Evolutionary conservation across 805 yeast species (phyloP).

Genomic region (Metschnikowia noctiluminum): DNA sequence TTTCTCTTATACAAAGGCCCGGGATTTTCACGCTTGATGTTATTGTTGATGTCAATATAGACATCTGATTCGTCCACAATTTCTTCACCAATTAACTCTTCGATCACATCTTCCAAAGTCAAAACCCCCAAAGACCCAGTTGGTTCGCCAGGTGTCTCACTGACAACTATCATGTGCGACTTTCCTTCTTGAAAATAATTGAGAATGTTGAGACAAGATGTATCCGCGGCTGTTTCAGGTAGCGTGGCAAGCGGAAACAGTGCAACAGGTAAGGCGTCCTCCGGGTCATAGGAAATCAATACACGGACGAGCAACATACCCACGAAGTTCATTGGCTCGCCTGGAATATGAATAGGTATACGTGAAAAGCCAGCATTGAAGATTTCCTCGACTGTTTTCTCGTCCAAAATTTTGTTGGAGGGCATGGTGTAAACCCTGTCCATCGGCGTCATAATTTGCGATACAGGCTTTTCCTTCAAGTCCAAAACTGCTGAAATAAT

Average conservation of each 20-base stretch:
- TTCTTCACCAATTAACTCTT: conserved; percentile 96
- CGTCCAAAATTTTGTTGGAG: conserved; percentile 79
- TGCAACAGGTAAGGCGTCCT: conserved; percentile 88
- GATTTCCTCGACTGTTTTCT: conserved; percentile 79
- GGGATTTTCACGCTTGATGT: conserved; percentile 73
- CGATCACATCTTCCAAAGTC: conserved; percentile 96
- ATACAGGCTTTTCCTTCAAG: conserved; percentile 85
- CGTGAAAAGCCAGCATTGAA: conserved; percentile 93
- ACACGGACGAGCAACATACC: conserved; percentile 95
- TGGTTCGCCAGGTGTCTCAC: conserved; percentile 77
- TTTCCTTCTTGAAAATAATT: conserved; percentile 98
- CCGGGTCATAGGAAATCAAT: conserved; percentile 93
- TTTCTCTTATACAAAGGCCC: conserved; percentile 73
- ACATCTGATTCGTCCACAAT: conserved; percentile 96
- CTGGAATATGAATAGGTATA: conserved; percentile 89
- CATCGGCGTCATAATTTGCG: conserved; percentile 91
- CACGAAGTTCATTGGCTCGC: conserved; percentile 83
- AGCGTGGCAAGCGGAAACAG: conserved; percentile 92
- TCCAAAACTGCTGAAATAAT: conserved; percentile 92
- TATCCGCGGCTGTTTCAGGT: conserved; percentile 89
- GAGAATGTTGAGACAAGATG: conserved; percentile 89
- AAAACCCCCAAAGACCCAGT: conserved; percentile 87
- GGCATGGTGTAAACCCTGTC: conserved; percentile 84
- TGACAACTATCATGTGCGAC: conserved; percentile 94
- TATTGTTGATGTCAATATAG: conserved; percentile 83